Conservation (phyloP, 2,329 filamentous ascomycete genomes). For the Penicillium sp. region DNA sequence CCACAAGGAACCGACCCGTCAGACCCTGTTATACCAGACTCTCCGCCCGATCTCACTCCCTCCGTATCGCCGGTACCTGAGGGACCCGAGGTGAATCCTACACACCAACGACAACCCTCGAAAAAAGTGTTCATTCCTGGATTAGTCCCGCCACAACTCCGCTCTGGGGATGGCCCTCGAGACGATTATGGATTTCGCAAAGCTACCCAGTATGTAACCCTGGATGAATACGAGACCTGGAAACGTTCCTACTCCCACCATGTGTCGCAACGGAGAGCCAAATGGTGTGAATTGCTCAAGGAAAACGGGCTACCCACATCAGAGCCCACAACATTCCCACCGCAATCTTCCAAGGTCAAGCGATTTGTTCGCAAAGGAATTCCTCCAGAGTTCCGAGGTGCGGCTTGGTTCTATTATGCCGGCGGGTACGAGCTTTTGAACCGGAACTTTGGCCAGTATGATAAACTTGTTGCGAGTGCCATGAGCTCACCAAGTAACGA, state of each 20-base stretch:
- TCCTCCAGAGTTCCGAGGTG: slow-evolving; percentile 89
- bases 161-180: slow-evolving; percentile 45
- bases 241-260: slow-evolving; percentile 71
- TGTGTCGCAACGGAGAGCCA: slow-evolving; percentile 69
- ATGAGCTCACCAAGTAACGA: slow-evolving; percentile 64
- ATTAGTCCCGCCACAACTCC: slow-evolving; percentile 39
- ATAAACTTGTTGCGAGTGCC: slow-evolving; percentile 64
- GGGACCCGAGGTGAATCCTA: not conserved
- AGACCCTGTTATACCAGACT: slow-evolving; percentile 2
- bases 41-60: slow-evolving; percentile 9
- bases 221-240: slow-evolving; percentile 80
- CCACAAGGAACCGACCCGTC: slow-evolving; percentile 5
- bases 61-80: slow-evolving; percentile 6
- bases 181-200: slow-evolving; percentile 95
- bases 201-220: slow-evolving; percentile 71
- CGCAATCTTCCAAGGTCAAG: slow-evolving; percentile 78
- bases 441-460: slow-evolving; percentile 74
- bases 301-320: slow-evolving; percentile 72
- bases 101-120: slow-evolving; percentile 22
- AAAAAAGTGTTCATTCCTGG: slow-evolving; percentile 36
- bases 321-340: slow-evolving; percentile 73
- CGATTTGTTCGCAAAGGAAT: slow-evolving; percentile 90
- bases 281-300: slow-evolving; percentile 77
- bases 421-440: slow-evolving; percentile 77
- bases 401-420: slow-evolving; percentile 95